Percentiles rank a stretch among this genome's conserved stretches.
Evolutionary conservation across 2,329 filamentous ascomycete genomes (phyloP).

Genomic region (Daldinia eschscholtzii): DNA sequence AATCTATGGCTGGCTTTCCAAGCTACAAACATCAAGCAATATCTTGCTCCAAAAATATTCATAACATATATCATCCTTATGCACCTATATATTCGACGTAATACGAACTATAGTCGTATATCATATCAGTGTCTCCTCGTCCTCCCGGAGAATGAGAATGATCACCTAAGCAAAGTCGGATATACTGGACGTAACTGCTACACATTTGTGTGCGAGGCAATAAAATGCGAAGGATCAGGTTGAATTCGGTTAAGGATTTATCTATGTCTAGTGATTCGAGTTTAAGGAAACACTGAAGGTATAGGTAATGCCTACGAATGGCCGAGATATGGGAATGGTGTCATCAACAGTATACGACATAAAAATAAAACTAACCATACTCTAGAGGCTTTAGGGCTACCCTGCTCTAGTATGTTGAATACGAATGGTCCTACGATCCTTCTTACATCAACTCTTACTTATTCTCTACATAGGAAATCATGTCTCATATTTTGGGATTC

Average conservation of each 20-base stretch:
- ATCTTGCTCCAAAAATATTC: too few species aligned
- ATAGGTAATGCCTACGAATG: not conserved
- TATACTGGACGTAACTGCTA: not conserved
- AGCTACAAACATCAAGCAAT: too few species aligned
- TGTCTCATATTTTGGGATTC: conserved; percentile 2
- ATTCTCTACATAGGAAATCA: not conserved
- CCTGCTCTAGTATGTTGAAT: not conserved
- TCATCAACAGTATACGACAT: not conserved
- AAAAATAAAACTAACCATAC: conserved; percentile 1
- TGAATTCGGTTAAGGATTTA: not conserved
- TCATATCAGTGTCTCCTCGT: not conserved
- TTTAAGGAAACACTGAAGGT: not conserved
- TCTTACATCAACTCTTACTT: conserved; percentile 1
- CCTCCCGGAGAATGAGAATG: conserved; percentile 26
- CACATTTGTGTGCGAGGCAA: not conserved
- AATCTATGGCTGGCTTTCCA: too few species aligned
- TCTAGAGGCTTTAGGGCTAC: not conserved
- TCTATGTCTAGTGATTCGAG: not conserved
- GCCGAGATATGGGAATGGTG: not conserved
- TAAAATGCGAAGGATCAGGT: conserved; percentile 3
- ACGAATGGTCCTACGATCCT: not conserved
- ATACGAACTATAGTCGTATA: not conserved
- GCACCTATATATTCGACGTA: not conserved
- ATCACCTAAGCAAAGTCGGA: not conserved
- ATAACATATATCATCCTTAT: too few species aligned